Evolutionary conservation across 306 rosid genomes (phyloP).

Genomic region (Sindora glabra): DNA sequence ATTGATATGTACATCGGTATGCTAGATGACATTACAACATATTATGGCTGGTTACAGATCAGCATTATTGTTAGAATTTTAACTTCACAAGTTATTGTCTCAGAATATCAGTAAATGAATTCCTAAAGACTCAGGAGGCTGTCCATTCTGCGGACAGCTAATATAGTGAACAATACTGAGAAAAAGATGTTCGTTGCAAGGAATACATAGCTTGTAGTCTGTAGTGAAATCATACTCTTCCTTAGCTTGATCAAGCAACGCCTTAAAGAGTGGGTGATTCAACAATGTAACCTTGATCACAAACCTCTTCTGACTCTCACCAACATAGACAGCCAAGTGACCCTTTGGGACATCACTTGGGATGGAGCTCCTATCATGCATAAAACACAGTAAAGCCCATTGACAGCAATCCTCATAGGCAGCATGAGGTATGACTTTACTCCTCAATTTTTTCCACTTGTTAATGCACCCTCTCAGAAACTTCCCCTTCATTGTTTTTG

Average conservation of each 20-base stretch:
- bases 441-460: conserved; percentile 76
- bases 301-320: conserved; percentile 59
- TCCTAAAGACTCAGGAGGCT: conserved; percentile 15
- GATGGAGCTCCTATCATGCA: conserved; percentile 39
- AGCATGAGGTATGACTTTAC: conserved; percentile 32
- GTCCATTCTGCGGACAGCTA: conserved; percentile 23
- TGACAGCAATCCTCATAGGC: conserved; percentile 46
- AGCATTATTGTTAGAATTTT: conserved; percentile 18
- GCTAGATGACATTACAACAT: conserved; percentile 17
- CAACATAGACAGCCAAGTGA: conserved; percentile 60
- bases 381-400: conserved; percentile 45
- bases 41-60: conserved; percentile 22
- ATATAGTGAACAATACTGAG: conserved; percentile 49
- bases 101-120: conserved; percentile 5
- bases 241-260: conserved; percentile 53
- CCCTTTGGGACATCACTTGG: conserved; percentile 74
- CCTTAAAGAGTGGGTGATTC: conserved; percentile 47
- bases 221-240: conserved; percentile 46
- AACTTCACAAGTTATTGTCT: conserved; percentile 10
- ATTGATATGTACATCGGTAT: conserved; percentile 20
- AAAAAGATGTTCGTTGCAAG: conserved; percentile 24
- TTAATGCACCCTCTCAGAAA: conserved; percentile 46
- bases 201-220: conserved; percentile 26
- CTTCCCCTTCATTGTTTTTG: conserved; percentile 25
- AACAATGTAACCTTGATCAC: conserved; percentile 39